Conservation (phyloP, 768 basidiomycete species). For the Gloeophyllum trabeum region DNA sequence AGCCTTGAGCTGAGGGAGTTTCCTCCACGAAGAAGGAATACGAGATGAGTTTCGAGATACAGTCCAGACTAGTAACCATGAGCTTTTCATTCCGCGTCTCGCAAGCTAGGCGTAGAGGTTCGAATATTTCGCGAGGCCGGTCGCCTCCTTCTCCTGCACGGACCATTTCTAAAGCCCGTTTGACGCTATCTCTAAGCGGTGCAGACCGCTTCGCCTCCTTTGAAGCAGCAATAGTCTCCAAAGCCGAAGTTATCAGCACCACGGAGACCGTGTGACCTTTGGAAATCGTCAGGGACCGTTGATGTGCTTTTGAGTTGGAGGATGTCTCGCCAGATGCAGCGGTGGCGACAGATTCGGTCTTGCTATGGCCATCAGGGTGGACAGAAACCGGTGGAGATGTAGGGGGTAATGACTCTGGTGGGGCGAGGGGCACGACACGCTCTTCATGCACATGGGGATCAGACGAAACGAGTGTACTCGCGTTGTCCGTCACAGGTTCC, state of each 20-base stretch:
- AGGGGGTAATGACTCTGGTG: too few relatives aligned
- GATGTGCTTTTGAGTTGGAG: too few relatives aligned
- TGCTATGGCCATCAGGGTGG: too few relatives aligned
- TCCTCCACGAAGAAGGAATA: conserved; percentile 92
- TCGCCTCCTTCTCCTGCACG: conserved; percentile 65
- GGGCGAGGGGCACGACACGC: too few relatives aligned
- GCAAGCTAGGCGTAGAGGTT: conserved; percentile 92
- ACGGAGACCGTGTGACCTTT: conserved; percentile 67
- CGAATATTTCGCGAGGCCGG: conserved; percentile 80
- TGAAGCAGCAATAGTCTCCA: conserved; percentile 79
- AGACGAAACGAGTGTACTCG: too few relatives aligned
- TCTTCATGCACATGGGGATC: too few relatives aligned
- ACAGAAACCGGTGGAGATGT: too few relatives aligned
- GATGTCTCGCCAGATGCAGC: conserved; percentile 2
- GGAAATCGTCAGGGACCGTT: conserved; percentile 24
- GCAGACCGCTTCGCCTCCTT: conserved; percentile 79
- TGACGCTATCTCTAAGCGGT: conserved; percentile 75
- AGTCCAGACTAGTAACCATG: conserved; percentile 94
- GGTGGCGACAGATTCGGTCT: too few relatives aligned
- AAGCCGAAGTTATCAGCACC: conserved; percentile 72
- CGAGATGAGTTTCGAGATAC: conserved; percentile 94
- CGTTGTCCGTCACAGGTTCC: too few relatives aligned
- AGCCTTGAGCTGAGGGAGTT: conserved; percentile 23
- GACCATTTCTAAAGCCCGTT: conserved; percentile 75
- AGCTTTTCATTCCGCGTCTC: conserved; percentile 90